Base-by-base conservation (phyloP, 2,329 filamentous ascomycete genomes). In the Aspergillus eucalypticola region DNA sequence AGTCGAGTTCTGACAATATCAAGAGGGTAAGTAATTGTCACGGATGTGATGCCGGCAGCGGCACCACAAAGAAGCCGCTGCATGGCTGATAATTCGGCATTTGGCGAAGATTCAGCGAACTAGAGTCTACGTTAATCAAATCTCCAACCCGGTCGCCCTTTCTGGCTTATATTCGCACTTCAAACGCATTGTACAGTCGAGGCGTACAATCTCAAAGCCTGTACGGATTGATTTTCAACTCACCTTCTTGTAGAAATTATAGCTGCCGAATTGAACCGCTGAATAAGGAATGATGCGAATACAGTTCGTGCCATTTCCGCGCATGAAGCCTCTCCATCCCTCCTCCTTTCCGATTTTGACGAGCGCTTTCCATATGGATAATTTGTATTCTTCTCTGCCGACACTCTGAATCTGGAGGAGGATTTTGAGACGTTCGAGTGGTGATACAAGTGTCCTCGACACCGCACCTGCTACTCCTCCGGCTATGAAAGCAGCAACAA, bases 231-330 rank as follows among this genome's bases (percentile, higher is more conserved):
- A 8, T n/a, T 5, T 8, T 21, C 17, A 11, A 79, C 88, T 75
- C 80, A 96, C 93, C 80, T 88, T 86, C 78, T 96, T 97, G 80
- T 99, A 99, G 67, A 98, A 87, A 75, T 96, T 98, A 81, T 98
- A 99, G 73, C 92, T 96, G 68, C 94, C 94, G 77, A 99, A 99
- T 73, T 99, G 95, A 42, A 98, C 95, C 10, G 95, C 95, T 53
- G 94, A 98, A 77, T 99, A 99, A 4, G 95, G 95, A 55, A 99
- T 92, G 67, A 99, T 99, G 63, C 95, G 91, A 70, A 99, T 91
- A 82, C 95, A 99, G 77, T 99, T 99, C 62, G 93, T 97, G 64
- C 95, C 95, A 75, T 99, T 99, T 55, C 95, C 95, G 67, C 92
- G 88, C 93, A 99, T 96, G 78, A 98, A 96, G 0, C 95, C 95